Percentiles rank a stretch among this genome's conserved stretches.
Evolutionary conservation across 2,329 filamentous ascomycete species (phyloP).

Genomic region (Neocatenulostroma microsporum): DNA sequence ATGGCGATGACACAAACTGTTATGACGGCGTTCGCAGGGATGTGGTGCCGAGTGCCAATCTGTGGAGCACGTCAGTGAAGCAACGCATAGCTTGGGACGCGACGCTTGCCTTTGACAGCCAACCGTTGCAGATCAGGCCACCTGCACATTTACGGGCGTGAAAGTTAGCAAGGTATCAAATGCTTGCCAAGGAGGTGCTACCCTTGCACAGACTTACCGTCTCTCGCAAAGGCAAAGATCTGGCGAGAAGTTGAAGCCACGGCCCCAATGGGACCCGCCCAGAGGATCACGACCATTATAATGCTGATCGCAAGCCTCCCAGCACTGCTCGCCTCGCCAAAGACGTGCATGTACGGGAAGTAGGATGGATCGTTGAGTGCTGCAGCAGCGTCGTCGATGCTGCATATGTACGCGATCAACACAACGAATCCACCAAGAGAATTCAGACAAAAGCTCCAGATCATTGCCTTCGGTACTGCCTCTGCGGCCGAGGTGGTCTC

Average conservation of each 20-base stretch:
- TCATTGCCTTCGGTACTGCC: conserved; percentile 17
- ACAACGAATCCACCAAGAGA: conserved; percentile 16
- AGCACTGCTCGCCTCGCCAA: conserved; percentile 28
- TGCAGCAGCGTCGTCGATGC: conserved; percentile 25
- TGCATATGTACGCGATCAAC: conserved; percentile 27
- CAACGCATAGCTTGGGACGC: no score
- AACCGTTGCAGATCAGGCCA: conserved; percentile 14
- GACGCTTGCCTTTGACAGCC: conserved; percentile 12
- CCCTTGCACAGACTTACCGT: no score
- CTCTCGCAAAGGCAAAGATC: conserved; percentile 33
- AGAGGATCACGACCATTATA: conserved; percentile 26
- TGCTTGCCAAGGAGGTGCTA: no score
- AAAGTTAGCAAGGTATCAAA: no score
- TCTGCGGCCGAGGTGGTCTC: conserved; percentile 18
- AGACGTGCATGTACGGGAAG: conserved; percentile 28
- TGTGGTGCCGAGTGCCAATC: no score
- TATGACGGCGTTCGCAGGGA: no score
- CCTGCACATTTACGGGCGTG: no score
- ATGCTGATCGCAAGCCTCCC: conserved; percentile 27
- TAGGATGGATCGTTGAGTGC: conserved; percentile 14
- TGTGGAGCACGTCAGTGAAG: no score
- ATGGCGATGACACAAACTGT: no score
- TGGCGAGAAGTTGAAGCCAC: conserved; percentile 10
- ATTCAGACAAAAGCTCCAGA: conserved; percentile 15
- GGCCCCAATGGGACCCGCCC: conserved; percentile 19